Conservation (phyloP, 257 asterid species). For the Ehretia macrophylla region DNA sequence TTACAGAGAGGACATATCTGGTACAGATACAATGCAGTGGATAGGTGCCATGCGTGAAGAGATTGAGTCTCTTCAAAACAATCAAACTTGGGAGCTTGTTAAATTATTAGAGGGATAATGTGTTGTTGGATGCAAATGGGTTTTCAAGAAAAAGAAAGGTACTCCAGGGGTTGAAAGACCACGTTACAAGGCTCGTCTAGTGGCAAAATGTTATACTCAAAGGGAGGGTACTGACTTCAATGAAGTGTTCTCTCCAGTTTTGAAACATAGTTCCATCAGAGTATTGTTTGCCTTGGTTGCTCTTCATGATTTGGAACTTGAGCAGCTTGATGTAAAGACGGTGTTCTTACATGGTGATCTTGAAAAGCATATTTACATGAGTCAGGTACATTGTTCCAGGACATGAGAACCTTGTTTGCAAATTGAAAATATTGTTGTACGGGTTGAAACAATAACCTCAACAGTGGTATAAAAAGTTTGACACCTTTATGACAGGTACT, state of each 20-base stretch:
- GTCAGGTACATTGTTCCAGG: no score
- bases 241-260: background rate
- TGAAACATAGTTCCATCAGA: background rate
- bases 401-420: no score
- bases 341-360: background rate
- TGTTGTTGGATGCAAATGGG: background rate
- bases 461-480: background rate
- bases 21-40: background rate
- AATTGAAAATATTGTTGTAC: no score
- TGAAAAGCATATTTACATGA: background rate
- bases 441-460: background rate
- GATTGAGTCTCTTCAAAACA: background rate
- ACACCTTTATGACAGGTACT: background rate
- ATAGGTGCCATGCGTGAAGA: background rate
- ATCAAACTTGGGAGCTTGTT: background rate
- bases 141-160: background rate
- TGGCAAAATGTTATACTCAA: no score
- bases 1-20: background rate
- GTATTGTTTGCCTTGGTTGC: background rate
- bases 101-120: background rate
- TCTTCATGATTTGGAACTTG: background rate
- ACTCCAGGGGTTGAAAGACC: background rate
- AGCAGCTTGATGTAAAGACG: background rate
- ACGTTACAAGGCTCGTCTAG: no score
- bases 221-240: no score